phyloP scores from a whole-genome alignment of 75 land plant species.

The Sequoia sempervirens region DNA sequence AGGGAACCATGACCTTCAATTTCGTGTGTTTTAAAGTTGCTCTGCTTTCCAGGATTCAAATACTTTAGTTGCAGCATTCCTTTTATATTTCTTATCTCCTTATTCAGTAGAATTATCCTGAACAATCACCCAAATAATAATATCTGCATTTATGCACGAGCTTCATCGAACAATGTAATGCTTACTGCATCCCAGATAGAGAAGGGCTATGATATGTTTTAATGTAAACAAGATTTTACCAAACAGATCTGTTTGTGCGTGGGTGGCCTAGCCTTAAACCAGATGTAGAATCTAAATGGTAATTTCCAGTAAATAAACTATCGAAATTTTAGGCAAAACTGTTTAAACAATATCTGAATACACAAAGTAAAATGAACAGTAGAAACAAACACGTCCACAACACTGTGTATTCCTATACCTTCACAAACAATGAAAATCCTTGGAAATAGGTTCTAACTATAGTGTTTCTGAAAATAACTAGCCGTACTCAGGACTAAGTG shows the following conservation, averaged over 20 bases:
- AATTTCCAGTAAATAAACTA: background rate
- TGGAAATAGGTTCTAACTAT: background rate
- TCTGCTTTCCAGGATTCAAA: background rate
- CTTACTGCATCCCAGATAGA: background rate
- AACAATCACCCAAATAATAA: background rate
- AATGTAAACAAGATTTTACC: background rate
- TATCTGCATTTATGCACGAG: background rate
- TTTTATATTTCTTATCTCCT: background rate
- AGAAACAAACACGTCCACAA: background rate
- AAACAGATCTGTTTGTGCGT: background rate
- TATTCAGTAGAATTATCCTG: background rate
- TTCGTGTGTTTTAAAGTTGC: background rate
- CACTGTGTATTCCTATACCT: background rate
- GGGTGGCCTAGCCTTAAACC: background rate
- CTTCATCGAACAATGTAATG: background rate
- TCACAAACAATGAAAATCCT: background rate
- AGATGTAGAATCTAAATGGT: background rate
- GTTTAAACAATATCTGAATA: too few relatives aligned
- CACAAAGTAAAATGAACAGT: background rate
- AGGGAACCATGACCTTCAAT: background rate
- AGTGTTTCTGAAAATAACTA: background rate
- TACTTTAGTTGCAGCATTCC: background rate
- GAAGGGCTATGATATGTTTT: background rate
- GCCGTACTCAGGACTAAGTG: background rate
- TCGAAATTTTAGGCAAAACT: background rate